A percentile compares a stretch with the other conserved stretches of the same genome.
Conservation (phyloP, 225 moss, liverwort and hornwort genomes). For the Marchantia paleacea region DNA sequence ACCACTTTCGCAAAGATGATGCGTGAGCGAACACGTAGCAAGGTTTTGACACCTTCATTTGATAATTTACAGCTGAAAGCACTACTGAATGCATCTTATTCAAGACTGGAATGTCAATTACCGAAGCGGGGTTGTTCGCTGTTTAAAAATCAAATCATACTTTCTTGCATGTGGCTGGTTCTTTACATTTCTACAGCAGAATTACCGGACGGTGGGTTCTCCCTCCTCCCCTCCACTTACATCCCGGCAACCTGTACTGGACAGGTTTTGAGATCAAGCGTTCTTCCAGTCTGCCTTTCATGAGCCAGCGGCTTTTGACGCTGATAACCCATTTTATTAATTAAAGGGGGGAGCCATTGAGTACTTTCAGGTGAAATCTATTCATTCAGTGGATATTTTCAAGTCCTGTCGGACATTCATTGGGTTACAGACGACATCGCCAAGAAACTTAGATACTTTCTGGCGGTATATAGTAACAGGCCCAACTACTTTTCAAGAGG, state of each 20-base stretch:
- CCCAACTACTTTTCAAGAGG: neutral
- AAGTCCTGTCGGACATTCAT: neutral
- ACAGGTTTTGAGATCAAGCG: neutral
- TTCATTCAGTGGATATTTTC: neutral
- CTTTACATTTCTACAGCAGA: neutral
- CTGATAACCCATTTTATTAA: neutral
- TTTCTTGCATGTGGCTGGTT: neutral
- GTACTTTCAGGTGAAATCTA: neutral
- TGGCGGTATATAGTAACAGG: neutral
- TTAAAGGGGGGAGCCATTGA: neutral
- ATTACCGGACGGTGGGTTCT: neutral
- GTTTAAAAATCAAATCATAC: neutral
- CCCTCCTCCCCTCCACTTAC: neutral
- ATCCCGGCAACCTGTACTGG: neutral
- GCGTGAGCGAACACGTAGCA: neutral
- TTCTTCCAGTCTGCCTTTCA: neutral
- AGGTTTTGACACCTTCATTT: neutral
- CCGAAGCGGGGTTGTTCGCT: neutral
- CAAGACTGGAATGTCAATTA: neutral
- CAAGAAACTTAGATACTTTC: neutral
- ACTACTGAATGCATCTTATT: neutral
- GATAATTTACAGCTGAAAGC: conserved; percentile 1
- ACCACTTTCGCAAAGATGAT: neutral
- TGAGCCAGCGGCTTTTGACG: neutral
- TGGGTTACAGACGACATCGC: neutral